These are phyloP conservation scores for barley (Hordeum vulgare) DNA, from an alignment of 176 grass and related monocot genomes.

Conservation along the genomic window MorexV3_pseudomolecules_assembly NC_058518.1:464636521-464637020, in stretches of 20 bases:
- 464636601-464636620: neutral
- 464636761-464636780: neutral
- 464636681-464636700: neutral
- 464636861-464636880: neutral
- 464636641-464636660: neutral
- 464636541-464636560: conserved; percentile 14
- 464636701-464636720: too few species aligned
- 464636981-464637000: neutral
- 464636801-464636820: neutral
- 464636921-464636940: conserved; percentile 29
- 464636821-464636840: neutral
- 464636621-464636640: neutral
- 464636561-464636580: conserved; percentile 22
- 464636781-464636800: conserved; percentile 16
- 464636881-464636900: neutral
- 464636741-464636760: neutral
- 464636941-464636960: neutral
- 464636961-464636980: conserved; percentile 31
- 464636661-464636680: neutral
- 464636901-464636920: neutral
- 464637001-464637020: neutral
- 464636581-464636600: conserved; percentile 23
- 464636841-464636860: conserved; percentile 12
- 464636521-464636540: neutral
- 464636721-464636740: neutral